Conservation (phyloP, 176 grass and related monocot species). For the Phragmites australis region DNA sequence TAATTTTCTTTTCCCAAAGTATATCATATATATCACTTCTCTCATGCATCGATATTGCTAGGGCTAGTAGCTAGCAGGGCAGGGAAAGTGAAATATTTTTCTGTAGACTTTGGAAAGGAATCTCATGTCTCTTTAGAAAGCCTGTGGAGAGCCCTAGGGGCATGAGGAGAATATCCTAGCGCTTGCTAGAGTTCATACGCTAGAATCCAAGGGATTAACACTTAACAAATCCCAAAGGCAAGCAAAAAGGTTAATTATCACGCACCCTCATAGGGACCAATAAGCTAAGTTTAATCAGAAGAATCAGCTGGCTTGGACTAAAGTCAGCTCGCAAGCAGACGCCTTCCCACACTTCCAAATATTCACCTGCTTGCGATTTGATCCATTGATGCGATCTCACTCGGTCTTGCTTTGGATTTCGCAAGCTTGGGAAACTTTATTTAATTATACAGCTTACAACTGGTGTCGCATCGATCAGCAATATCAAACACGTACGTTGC, state of each 20-base stretch:
- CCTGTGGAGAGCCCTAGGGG: conserved; percentile 40
- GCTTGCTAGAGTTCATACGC: conserved; percentile 68
- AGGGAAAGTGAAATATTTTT: conserved; percentile 3
- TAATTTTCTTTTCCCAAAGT: conserved; percentile 39
- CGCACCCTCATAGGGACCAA: conserved; percentile 27
- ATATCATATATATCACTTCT: neutral
- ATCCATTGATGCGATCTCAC: conserved; percentile 38
- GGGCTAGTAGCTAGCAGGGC: neutral
- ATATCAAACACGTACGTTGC: conserved; percentile 31
- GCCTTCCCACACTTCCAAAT: conserved; percentile 80
- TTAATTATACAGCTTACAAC: too few relatives aligned
- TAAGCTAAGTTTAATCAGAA: too few relatives aligned
- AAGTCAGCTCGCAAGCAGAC: conserved; percentile 94
- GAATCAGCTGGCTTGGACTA: conserved; percentile 55
- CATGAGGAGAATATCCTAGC: conserved; percentile 74
- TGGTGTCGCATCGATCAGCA: neutral
- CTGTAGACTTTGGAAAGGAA: conserved; percentile 65
- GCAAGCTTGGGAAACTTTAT: neutral
- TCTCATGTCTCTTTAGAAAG: conserved; percentile 53
- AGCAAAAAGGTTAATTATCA: conserved; percentile 49
- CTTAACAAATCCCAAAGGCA: conserved; percentile 55
- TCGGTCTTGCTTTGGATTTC: conserved; percentile 21
- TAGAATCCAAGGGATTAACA: conserved; percentile 72
- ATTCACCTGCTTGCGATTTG: conserved; percentile 64
- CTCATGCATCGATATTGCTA: neutral